Percentiles rank a stretch among this genome's conserved stretches.
These are phyloP conservation scores for Populus tremula DNA, from an alignment of 345 rosid genomes.

Conservation along the genomic window DNA sequence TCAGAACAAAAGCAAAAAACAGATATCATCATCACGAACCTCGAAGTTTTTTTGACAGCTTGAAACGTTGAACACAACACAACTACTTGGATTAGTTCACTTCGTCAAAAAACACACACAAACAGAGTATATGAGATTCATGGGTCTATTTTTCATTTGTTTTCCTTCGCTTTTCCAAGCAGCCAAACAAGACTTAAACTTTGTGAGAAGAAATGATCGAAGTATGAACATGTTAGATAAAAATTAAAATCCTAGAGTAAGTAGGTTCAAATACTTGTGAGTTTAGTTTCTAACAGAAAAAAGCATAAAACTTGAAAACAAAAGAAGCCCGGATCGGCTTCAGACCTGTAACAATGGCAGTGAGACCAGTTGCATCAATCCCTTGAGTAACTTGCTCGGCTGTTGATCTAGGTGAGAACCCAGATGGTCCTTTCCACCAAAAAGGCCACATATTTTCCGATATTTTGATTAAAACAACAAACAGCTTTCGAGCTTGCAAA, in stretches of 20 bases:
- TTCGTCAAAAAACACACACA: neutral
- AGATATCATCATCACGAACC: neutral
- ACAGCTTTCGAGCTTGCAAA: neutral
- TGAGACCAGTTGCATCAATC: conserved; percentile 49
- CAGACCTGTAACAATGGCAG: conserved; percentile 45
- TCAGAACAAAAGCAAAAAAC: neutral
- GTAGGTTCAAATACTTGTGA: no score
- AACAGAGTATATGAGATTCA: neutral
- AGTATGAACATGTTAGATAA: no score
- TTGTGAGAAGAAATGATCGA: neutral
- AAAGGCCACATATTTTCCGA: conserved; percentile 20
- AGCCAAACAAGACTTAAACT: neutral
- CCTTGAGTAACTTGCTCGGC: conserved; percentile 46
- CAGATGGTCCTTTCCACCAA: conserved; percentile 37
- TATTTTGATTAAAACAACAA: neutral
- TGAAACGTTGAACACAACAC: neutral
- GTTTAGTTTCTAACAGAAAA: no score
- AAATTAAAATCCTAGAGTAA: no score
- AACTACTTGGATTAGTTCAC: neutral
- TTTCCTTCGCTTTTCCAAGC: neutral
- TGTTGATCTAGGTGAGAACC: conserved; percentile 42
- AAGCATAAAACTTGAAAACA: neutral
- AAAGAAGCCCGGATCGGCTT: neutral
- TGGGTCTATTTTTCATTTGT: neutral
- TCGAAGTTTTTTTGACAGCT: neutral